These are phyloP conservation scores for Torrubiella hemipterigena DNA, from an alignment of 2,329 filamentous ascomycete genomes.

Conservation along the genomic window DNA sequence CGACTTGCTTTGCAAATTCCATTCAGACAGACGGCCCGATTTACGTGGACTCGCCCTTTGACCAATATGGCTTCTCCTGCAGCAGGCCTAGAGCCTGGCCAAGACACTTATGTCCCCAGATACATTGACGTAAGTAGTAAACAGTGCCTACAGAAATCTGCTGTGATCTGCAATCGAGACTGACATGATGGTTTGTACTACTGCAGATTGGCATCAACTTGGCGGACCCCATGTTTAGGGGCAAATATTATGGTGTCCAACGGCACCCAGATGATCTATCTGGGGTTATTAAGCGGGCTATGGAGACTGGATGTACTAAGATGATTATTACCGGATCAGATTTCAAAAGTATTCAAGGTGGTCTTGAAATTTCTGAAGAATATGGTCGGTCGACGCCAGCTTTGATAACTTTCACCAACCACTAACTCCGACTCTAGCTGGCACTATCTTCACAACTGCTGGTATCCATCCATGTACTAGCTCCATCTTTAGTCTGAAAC, in stretches of 20 bases:
- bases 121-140: constrained; percentile 55
- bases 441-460: constrained; percentile 76
- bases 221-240: constrained; percentile 80
- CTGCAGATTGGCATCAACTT: constrained; percentile 82
- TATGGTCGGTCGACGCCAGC: constrained; percentile 47
- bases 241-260: constrained; percentile 70
- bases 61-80: constrained; percentile 2
- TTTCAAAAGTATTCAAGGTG: constrained; percentile 63
- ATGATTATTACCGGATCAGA: constrained; percentile 92
- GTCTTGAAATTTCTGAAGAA: constrained; percentile 58
- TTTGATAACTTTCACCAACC: constrained; percentile 2
- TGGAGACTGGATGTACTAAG: constrained; percentile 70
- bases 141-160: too few relatives aligned
- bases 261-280: constrained; percentile 61
- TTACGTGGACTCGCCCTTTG: too few relatives aligned
- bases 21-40: too few relatives aligned
- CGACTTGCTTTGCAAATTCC: too few relatives aligned
- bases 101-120: constrained; percentile 23
- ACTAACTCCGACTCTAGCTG: constrained; percentile 37
- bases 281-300: constrained; percentile 67
- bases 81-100: not conserved
- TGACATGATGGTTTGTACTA: constrained; percentile 8
- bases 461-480: constrained; percentile 90
- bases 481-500: constrained; percentile 57
- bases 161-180: not conserved